Conservation (phyloP, 768 basidiomycete species). For the Kwoniella mangroviensis region DNA sequence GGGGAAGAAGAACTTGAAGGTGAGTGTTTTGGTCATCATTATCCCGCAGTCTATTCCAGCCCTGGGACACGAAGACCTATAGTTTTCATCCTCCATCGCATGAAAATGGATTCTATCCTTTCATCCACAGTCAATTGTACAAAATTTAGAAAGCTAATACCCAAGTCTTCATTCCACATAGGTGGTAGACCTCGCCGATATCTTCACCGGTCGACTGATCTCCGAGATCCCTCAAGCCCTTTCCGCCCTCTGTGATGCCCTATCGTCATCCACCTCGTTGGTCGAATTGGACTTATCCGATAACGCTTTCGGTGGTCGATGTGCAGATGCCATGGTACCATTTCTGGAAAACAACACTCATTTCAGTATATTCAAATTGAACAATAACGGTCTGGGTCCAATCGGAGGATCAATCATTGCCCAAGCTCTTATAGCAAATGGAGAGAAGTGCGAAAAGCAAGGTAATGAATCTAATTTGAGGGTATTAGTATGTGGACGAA, state of each 20-base stretch:
- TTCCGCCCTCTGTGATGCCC: constrained; percentile 81
- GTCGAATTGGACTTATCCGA: constrained; percentile 89
- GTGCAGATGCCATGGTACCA: constrained; percentile 88
- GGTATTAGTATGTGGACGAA: constrained; percentile 88
- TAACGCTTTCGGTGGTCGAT: constrained; percentile 95
- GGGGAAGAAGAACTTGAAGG: constrained; percentile 72
- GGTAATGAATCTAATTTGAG: constrained; percentile 73
- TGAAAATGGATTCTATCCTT: background rate
- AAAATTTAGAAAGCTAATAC: too few relatives aligned
- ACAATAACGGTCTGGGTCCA: constrained; percentile 95
- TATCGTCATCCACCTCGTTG: constrained; percentile 77
- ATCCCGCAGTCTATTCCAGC: too few relatives aligned
- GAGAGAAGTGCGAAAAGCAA: constrained; percentile 68
- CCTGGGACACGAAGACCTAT: too few relatives aligned
- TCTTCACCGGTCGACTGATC: constrained; percentile 96
- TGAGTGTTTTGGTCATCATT: constrained; percentile 54
- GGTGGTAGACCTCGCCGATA: constrained; percentile 95
- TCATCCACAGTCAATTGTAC: too few relatives aligned
- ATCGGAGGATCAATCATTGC: constrained; percentile 85
- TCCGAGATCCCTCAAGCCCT: constrained; percentile 91
- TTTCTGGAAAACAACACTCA: constrained; percentile 81
- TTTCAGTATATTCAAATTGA: constrained; percentile 83
- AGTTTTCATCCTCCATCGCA: too few relatives aligned
- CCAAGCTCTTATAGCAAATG: constrained; percentile 77
- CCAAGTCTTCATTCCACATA: constrained; percentile 54